phyloP scores from a whole-genome alignment of 192 early-diverging fungal genomes.

The Mortierella claussenii region DNA sequence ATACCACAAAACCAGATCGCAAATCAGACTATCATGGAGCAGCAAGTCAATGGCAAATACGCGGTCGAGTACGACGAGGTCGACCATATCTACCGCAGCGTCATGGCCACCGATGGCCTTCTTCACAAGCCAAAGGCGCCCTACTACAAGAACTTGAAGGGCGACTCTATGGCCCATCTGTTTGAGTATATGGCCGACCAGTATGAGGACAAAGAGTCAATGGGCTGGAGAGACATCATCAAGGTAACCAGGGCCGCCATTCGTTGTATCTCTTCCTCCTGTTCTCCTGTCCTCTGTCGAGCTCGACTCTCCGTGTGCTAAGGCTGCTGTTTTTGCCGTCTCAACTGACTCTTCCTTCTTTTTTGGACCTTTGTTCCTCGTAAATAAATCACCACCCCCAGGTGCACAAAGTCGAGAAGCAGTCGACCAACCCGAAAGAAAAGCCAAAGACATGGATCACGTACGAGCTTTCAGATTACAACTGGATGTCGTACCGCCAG shows the following conservation, averaged over 20 bases:
- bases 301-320: no score
- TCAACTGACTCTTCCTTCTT: background rate
- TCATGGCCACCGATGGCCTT: slow-evolving; percentile 45
- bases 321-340: no score
- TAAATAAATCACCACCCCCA: background rate
- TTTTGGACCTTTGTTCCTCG: slow-evolving; percentile 5
- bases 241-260: slow-evolving; percentile 31
- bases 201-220: slow-evolving; percentile 48
- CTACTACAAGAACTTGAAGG: slow-evolving; percentile 27
- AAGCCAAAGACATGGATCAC: slow-evolving; percentile 77
- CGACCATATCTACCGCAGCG: slow-evolving; percentile 55
- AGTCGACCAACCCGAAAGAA: slow-evolving; percentile 23
- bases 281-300: background rate
- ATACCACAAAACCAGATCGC: background rate
- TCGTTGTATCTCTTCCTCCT: background rate
- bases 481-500: slow-evolving; percentile 76
- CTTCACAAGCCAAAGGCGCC: slow-evolving; percentile 48
- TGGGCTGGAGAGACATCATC: slow-evolving; percentile 56
- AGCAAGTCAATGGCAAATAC: slow-evolving; percentile 23
- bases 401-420: slow-evolving; percentile 44
- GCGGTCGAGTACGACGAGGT: slow-evolving; percentile 53
- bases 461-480: slow-evolving; percentile 73
- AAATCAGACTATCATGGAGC: slow-evolving; percentile 6
- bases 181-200: slow-evolving; percentile 53
- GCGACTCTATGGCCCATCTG: slow-evolving; percentile 44